Base-by-base conservation (phyloP, 2,329 filamentous ascomycete genomes). In the Botrytis medusae region DNA sequence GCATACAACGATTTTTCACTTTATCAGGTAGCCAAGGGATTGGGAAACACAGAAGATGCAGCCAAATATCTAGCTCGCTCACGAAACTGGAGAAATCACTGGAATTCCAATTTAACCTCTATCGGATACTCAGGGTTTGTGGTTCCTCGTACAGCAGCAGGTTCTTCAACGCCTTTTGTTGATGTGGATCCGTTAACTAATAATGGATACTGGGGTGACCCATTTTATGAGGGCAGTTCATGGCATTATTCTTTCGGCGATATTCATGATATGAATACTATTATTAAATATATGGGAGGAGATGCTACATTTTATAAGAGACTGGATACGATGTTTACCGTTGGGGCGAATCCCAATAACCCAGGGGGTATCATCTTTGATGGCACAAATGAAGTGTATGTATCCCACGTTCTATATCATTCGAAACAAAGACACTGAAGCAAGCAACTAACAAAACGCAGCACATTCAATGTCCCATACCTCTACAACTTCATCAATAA, bases 11-110 rank as follows among this genome's bases (percentile, higher is more conserved):
- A 93, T 79, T 93, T 92, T 75, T 86, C 84, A 0, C 82, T 93
- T 6, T 87, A 89, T 73, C 88, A 90, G 77, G 88, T 93, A 20
- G 91, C 91, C 2, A 57, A 20, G 4, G 74, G 9, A 79, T 78
- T 4, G 89, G 89, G 42, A 29, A 61, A 69, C 3, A 20, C 25
- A 18, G 51, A 67, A 14, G 69, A 72, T 34, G 61, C 67, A 22
- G 57, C 68, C 14, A 71, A 72, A 51, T 74, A 74, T 63, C 46
- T 74, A 6, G 57, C 48, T 20, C 74, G 74, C 12, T 87, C 88
- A 0, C 84, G 86, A 16, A 90, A 92, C 77, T 93, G 91, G 91
- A 86, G 89, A 25, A 92, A 92, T 78, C 90, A 93, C 76, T 93
- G 90, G 90, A 90, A 93, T 79, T 79, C 85, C 0, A 80, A 87